Conservation (phyloP, 2,329 filamentous ascomycete genomes). For the Pochonia chlamydosporia region DNA sequence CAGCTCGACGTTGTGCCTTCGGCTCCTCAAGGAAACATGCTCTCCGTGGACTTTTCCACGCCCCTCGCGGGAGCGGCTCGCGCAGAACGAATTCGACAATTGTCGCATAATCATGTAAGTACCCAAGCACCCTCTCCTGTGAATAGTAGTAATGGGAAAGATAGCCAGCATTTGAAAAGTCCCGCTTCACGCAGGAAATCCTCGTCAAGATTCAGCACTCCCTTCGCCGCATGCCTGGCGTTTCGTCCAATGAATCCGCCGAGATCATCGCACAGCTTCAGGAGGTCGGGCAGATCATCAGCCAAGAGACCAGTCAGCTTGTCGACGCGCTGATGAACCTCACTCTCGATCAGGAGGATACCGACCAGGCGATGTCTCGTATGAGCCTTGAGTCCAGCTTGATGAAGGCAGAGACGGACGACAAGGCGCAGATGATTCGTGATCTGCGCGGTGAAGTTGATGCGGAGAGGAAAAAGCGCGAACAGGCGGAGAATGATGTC, state of each 20-base stretch:
- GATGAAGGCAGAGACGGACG: slow-evolving; percentile 26
- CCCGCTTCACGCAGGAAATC: slow-evolving; percentile 27
- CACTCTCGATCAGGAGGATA: slow-evolving; percentile 31
- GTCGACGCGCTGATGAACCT: slow-evolving; percentile 32
- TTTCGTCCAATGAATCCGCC: slow-evolving; percentile 26
- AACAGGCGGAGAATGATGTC: slow-evolving; percentile 20
- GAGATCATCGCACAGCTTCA: slow-evolving; percentile 29
- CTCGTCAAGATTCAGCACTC: slow-evolving; percentile 31
- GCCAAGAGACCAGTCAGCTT: slow-evolving; percentile 31
- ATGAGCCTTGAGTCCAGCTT: slow-evolving; percentile 34
- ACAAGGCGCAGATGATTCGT: slow-evolving; percentile 25
- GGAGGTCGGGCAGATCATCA: slow-evolving; percentile 31
- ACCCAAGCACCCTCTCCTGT: not conserved
- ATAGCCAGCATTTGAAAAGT: slow-evolving; percentile 29
- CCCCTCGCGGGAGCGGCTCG: slow-evolving; percentile 31
- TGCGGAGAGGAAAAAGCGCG: slow-evolving; percentile 24
- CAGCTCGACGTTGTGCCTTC: not conserved
- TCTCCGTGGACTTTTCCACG: slow-evolving; percentile 33
- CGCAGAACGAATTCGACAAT: slow-evolving; percentile 29
- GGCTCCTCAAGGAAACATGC: slow-evolving; percentile 17
- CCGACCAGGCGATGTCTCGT: slow-evolving; percentile 30
- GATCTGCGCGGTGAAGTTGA: slow-evolving; percentile 25
- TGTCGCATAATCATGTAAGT: slow-evolving; percentile 33
- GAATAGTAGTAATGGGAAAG: too few species aligned
- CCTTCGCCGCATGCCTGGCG: slow-evolving; percentile 33